These are phyloP conservation scores for Cynara cardunculus DNA, from an alignment of 129 eudicot species.

Conservation along the genomic window DNA sequence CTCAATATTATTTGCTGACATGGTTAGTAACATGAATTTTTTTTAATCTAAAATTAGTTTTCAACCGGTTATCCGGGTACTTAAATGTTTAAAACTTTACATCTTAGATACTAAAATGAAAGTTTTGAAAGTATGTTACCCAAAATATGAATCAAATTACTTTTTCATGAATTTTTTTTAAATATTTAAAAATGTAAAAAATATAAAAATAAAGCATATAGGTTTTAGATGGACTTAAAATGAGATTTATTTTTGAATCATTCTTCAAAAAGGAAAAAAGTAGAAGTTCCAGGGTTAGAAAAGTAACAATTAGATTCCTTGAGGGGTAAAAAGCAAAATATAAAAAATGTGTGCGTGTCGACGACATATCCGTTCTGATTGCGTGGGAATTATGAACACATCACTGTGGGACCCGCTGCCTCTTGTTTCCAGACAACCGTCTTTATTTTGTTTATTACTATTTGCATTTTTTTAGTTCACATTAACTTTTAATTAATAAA, in stretches of 20 bases:
- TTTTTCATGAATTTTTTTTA: no score
- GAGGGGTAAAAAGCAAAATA: slow-evolving; percentile 6
- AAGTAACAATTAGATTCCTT: not conserved
- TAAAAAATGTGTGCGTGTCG: slow-evolving; percentile 9
- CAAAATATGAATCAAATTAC: no score
- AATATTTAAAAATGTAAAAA: not conserved
- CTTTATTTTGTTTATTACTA: not conserved
- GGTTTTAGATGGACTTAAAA: not conserved
- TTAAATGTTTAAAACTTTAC: no score
- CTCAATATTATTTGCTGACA: no score
- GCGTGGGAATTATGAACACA: slow-evolving; percentile 24
- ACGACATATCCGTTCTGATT: slow-evolving; percentile 24
- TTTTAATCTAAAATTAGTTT: no score
- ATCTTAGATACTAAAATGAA: no score
- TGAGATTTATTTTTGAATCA: not conserved
- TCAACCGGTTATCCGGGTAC: no score
- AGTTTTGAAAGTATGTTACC: no score
- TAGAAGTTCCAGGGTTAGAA: not conserved
- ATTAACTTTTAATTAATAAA: not conserved
- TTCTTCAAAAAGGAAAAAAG: not conserved
- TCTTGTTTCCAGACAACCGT: slow-evolving; percentile 14
- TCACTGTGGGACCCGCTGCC: slow-evolving; percentile 19
- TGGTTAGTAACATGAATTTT: no score
- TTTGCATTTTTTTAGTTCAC: not conserved
- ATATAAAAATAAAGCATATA: not conserved